phyloP scores from a whole-genome alignment of 2,329 filamentous ascomycete species.

The Talaromyces sp. region DNA sequence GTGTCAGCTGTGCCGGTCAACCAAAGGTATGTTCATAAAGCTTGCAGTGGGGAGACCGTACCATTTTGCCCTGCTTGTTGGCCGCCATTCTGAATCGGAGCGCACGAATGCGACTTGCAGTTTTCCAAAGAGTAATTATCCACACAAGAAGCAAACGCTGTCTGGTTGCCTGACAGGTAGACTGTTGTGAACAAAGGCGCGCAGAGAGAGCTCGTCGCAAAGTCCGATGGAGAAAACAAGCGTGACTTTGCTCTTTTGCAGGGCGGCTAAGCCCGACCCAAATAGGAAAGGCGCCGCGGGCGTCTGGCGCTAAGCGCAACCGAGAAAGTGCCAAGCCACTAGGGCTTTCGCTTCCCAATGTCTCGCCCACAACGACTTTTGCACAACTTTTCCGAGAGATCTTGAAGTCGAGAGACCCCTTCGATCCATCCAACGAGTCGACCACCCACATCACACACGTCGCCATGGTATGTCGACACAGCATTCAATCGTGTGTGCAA shows the following conservation, averaged over 20 bases:
- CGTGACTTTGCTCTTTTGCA: not conserved
- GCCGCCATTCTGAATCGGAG: constrained; percentile 44
- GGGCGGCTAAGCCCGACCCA: constrained; percentile 2
- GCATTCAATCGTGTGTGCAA: constrained; percentile 7
- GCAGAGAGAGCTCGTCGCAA: not conserved
- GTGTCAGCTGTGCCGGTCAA: constrained; percentile 57
- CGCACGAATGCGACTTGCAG: constrained; percentile 43
- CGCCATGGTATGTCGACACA: constrained; percentile 41
- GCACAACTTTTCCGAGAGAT: constrained; percentile 9
- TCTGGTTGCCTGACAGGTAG: not conserved
- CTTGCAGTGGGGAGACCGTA: constrained; percentile 50
- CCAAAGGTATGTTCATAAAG: constrained; percentile 21
- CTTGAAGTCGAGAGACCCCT: constrained; percentile 17
- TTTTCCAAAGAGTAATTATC: constrained; percentile 16
- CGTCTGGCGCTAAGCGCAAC: constrained; percentile 8
- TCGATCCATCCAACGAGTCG: constrained; percentile 28
- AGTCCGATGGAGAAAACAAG: constrained; percentile 1
- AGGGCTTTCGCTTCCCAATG: constrained; percentile 13
- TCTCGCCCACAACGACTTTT: constrained; percentile 13
- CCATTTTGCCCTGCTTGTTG: constrained; percentile 99
- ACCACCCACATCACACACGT: constrained; percentile 32
- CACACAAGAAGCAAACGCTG: not conserved
- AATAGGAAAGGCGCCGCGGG: not conserved
- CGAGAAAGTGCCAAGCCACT: constrained; percentile 12
- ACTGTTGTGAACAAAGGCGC: not conserved